Percentiles rank a stretch among this genome's conserved stretches.
Evolutionary conservation across 345 rosid species (phyloP).

Genomic region (Triadica sebifera): DNA sequence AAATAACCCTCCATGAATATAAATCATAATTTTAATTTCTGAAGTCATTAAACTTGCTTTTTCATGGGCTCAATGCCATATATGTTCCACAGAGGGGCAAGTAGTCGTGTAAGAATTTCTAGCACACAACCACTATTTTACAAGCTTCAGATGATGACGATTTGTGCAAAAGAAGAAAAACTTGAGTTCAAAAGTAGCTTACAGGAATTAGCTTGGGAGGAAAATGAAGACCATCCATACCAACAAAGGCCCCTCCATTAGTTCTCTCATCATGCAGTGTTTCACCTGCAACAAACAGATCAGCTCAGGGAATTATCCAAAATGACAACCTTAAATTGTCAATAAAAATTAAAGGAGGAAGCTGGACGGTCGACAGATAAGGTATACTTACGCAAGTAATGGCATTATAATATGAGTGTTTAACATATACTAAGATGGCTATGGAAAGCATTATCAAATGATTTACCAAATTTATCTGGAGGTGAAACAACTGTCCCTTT

Average conservation of each 20-base stretch:
- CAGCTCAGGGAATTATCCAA: background rate
- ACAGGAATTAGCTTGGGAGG: constrained; percentile 88
- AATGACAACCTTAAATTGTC: background rate
- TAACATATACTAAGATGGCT: constrained; percentile 3
- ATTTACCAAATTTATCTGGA: constrained; percentile 93
- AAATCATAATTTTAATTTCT: background rate
- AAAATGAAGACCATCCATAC: constrained; percentile 79
- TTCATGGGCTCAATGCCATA: background rate
- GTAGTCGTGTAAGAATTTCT: background rate
- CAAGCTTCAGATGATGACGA: background rate
- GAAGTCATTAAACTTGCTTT: background rate
- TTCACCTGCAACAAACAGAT: constrained; percentile 56
- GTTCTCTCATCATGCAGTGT: constrained; percentile 81
- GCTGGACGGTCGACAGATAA: background rate
- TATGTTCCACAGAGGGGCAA: background rate
- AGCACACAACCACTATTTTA: background rate
- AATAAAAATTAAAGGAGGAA: background rate
- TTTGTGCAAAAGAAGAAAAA: constrained; percentile 11
- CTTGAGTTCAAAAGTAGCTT: constrained; percentile 31
- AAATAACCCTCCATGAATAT: background rate
- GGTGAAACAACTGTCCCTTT: constrained; percentile 98
- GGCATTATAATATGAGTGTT: constrained; percentile 1
- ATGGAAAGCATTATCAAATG: constrained; percentile 4
- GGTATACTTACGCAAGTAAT: background rate
- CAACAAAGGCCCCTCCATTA: constrained; percentile 77